Conservation (phyloP, 2,329 filamentous ascomycete genomes). For the Penicillium sumatraense region DNA sequence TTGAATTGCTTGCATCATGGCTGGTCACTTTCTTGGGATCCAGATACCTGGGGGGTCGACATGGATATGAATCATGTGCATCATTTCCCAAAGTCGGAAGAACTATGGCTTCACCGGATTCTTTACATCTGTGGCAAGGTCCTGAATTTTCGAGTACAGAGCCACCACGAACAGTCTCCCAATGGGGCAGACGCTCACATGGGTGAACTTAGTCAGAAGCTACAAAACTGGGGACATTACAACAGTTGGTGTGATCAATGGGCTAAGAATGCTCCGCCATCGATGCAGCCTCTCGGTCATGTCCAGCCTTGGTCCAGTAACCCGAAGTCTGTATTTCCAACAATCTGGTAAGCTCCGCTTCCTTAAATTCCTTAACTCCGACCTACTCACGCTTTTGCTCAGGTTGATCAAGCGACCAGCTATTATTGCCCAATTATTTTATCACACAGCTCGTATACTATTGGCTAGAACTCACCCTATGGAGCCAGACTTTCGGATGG, state of each 20-base stretch:
- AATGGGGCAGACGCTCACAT: conserved; percentile 62
- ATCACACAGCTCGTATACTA: conserved; percentile 83
- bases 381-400: conserved; percentile 5
- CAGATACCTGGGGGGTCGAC: conserved; percentile 86
- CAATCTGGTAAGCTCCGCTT: conserved; percentile 71
- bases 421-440: conserved; percentile 82
- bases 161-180: conserved; percentile 64
- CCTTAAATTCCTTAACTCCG: not conserved
- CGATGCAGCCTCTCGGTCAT: conserved; percentile 86
- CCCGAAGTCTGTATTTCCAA: conserved; percentile 77
- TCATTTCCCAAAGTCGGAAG: conserved; percentile 68
- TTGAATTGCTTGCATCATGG: conserved; percentile 85
- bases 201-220: conserved; percentile 65
- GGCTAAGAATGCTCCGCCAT: conserved; percentile 76
- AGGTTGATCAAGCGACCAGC: conserved; percentile 83
- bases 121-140: conserved; percentile 87
- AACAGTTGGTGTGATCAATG: conserved; percentile 82
- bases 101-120: conserved; percentile 86
- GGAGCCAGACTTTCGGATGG: conserved; percentile 60
- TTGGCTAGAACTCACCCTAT: conserved; percentile 80
- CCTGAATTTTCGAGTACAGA: conserved; percentile 78
- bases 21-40: conserved; percentile 86
- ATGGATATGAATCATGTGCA: conserved; percentile 68
- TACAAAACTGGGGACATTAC: conserved; percentile 78
- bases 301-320: conserved; percentile 69